Conservation (phyloP, 257 asterid genomes). For the Capsicum baccatum region DNA sequence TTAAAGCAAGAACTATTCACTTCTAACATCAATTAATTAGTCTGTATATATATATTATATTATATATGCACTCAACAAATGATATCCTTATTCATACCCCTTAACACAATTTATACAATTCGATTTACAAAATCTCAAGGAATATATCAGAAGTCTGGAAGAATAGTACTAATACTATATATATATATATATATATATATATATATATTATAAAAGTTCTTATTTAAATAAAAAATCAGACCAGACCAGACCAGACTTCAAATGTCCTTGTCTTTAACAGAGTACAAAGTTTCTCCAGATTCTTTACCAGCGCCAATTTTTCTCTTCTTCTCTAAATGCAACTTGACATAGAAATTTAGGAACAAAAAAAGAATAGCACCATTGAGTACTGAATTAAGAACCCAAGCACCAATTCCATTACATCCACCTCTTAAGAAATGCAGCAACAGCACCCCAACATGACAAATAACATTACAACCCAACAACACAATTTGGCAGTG, state of each 20-base stretch:
- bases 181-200: not conserved
- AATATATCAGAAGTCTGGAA: not conserved
- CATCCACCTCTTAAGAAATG: conserved; percentile 83
- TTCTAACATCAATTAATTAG: not conserved
- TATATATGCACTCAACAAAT: not conserved
- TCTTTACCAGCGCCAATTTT: conserved; percentile 27
- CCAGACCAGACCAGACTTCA: conserved; percentile 30
- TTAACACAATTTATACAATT: not conserved
- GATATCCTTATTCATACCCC: conserved; percentile 14
- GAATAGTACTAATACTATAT: not conserved
- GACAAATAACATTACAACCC: conserved; percentile 70
- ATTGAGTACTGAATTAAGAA: conserved; percentile 73
- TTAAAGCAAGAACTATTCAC: not conserved
- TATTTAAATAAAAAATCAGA: not conserved
- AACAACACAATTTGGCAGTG: conserved; percentile 69
- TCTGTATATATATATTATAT: not conserved
- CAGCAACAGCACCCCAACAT: conserved; percentile 65
- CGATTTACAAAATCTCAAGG: not conserved
- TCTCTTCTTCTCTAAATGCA: conserved; percentile 45
- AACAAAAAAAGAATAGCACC: conserved; percentile 63
- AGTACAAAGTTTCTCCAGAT: conserved; percentile 19
- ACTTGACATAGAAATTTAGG: conserved; percentile 61
- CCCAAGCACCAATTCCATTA: conserved; percentile 89
- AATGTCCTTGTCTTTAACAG: conserved; percentile 43
- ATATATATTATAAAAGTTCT: not conserved